These are phyloP conservation scores for Diplodia intermedia DNA, from an alignment of 2,329 filamentous ascomycete species.

Conservation along the genomic window DNA sequence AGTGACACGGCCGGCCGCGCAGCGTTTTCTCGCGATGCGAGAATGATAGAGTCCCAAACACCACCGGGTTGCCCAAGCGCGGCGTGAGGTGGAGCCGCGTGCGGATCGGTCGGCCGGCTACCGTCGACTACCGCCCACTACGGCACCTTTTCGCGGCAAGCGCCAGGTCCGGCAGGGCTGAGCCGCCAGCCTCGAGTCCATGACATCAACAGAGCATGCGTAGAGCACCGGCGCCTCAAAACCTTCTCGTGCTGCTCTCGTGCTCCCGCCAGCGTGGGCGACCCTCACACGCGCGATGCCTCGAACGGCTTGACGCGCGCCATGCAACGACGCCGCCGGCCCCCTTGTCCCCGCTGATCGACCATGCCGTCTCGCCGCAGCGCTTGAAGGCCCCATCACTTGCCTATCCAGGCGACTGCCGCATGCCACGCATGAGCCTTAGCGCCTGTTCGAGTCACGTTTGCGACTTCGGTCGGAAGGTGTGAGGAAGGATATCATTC, in stretches of 20 bases:
- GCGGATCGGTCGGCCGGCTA: slow-evolving; percentile 18
- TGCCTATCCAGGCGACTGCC: background rate
- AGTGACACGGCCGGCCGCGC: background rate
- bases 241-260: background rate
- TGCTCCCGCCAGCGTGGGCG: background rate
- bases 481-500: slow-evolving; percentile 25
- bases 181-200: background rate
- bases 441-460: slow-evolving; percentile 4
- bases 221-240: background rate
- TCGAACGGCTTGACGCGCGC: slow-evolving; percentile 26
- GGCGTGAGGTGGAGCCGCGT: slow-evolving; percentile 14
- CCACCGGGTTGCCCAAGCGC: slow-evolving; percentile 12
- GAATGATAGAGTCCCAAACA: slow-evolving; percentile 1
- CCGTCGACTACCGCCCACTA: slow-evolving; percentile 9
- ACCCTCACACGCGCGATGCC: slow-evolving; percentile 12
- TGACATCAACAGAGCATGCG: background rate
- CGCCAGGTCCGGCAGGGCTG: background rate
- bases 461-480: background rate
- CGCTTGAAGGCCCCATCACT: slow-evolving; percentile 1
- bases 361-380: background rate
- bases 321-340: slow-evolving; percentile 17
- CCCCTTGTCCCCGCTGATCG: slow-evolving; percentile 27
- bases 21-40: background rate
- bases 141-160: background rate
- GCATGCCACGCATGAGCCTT: slow-evolving; percentile 6